Percentiles rank a stretch among this genome's conserved stretches.
Evolutionary conservation across 768 basidiomycete genomes (phyloP).

Genomic region (Termitomyces sp.): DNA sequence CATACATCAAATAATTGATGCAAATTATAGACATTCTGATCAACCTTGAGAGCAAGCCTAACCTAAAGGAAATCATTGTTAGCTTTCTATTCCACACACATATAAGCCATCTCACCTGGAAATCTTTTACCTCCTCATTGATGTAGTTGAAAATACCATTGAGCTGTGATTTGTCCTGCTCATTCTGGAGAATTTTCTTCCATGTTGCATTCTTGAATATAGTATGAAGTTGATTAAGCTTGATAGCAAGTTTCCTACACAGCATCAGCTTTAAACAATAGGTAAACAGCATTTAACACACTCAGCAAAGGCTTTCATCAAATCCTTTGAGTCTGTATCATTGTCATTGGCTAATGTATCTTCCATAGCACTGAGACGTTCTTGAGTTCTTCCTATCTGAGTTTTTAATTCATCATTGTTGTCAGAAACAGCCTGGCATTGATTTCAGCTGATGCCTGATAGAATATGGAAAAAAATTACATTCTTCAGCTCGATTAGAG

Average conservation of each 20-base stretch:
- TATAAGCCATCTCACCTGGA: constrained; percentile 10
- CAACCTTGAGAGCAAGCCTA: neutral
- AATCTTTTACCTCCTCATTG: constrained; percentile 14
- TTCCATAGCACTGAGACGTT: neutral
- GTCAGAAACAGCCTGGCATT: neutral
- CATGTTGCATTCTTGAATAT: neutral
- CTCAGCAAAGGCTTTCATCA: neutral
- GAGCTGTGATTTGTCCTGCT: constrained; percentile 9
- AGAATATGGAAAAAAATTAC: neutral
- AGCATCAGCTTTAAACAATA: neutral
- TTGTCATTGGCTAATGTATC: neutral
- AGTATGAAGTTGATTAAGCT: neutral
- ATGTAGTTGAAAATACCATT: neutral
- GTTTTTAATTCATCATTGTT: neutral
- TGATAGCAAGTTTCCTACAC: neutral
- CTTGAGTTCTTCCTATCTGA: neutral
- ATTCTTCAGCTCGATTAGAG: neutral
- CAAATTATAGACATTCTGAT: constrained; percentile 9
- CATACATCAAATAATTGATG: neutral
- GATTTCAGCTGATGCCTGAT: neutral
- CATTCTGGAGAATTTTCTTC: constrained; percentile 9
- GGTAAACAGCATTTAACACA: neutral
- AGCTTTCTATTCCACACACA: no score
- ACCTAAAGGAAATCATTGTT: neutral
- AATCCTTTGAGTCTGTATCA: neutral